Evolutionary conservation across 352 stramenopile species (phyloP).

Genomic region (Pythium coloratum): DNA sequence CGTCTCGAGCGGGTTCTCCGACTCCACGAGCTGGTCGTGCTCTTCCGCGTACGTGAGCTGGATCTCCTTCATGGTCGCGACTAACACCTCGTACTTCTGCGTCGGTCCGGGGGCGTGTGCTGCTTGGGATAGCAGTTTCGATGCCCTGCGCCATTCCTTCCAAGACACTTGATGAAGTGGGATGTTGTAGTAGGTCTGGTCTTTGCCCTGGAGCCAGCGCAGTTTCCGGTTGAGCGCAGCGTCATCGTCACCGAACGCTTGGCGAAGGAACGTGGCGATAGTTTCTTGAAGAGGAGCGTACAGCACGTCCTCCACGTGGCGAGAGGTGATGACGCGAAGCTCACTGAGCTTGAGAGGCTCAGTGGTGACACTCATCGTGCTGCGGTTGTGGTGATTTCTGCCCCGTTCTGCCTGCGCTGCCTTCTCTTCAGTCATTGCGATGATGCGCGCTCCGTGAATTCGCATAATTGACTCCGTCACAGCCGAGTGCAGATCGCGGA

Average conservation of each 20-base stretch:
- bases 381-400: neutral
- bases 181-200: slow-evolving; percentile 90
- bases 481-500: slow-evolving; percentile 62
- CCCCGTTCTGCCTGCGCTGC: slow-evolving; percentile 29
- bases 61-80: slow-evolving; percentile 74
- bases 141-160: slow-evolving; percentile 83
- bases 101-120: slow-evolving; percentile 50
- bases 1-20: slow-evolving; percentile 58
- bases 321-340: slow-evolving; percentile 58
- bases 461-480: slow-evolving; percentile 67
- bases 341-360: slow-evolving; percentile 51
- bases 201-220: slow-evolving; percentile 88
- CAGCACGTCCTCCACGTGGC: slow-evolving; percentile 83
- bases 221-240: slow-evolving; percentile 80
- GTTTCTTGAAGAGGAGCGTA: slow-evolving; percentile 66
- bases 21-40: slow-evolving; percentile 52
- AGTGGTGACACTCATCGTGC: neutral
- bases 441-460: slow-evolving; percentile 62
- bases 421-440: slow-evolving; percentile 48
- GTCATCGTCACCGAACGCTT: slow-evolving; percentile 74
- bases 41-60: slow-evolving; percentile 77
- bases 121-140: slow-evolving; percentile 67
- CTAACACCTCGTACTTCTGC: slow-evolving; percentile 79
- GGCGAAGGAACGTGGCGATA: slow-evolving; percentile 57
- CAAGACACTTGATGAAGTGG: slow-evolving; percentile 77